Conservation (phyloP, 2,329 filamentous ascomycete species). For the Aureobasidium sp. region DNA sequence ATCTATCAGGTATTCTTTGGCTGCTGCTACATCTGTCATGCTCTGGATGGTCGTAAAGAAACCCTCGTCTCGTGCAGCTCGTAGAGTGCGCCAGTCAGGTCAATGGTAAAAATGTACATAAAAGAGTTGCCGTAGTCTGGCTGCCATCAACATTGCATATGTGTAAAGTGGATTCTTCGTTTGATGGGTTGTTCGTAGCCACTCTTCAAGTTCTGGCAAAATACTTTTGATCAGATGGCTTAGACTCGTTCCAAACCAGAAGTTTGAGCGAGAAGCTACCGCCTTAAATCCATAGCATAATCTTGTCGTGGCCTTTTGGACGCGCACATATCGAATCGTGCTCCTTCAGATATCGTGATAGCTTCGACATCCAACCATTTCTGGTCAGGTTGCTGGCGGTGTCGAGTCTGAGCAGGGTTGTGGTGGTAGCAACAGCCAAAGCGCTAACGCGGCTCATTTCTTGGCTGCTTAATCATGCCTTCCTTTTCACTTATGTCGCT, state of each 20-base stretch:
- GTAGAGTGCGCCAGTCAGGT: slow-evolving; percentile 21
- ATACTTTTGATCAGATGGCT: too few species aligned
- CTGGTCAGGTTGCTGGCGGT: neutral
- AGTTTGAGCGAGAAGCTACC: neutral
- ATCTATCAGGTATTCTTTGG: slow-evolving; percentile 71
- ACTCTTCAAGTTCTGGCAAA: neutral
- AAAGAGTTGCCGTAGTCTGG: neutral
- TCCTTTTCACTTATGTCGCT: neutral
- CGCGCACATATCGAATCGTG: neutral
- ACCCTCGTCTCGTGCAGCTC: slow-evolving; percentile 53
- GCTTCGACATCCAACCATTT: neutral
- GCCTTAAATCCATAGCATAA: neutral
- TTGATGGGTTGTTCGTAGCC: neutral
- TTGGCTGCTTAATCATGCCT: neutral
- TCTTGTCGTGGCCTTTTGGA: neutral
- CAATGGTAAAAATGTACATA: slow-evolving; percentile 26
- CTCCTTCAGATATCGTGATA: neutral
- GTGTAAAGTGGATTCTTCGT: too few species aligned
- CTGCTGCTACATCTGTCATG: slow-evolving; percentile 84
- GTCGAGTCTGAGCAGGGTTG: neutral
- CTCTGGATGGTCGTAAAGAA: slow-evolving; percentile 92
- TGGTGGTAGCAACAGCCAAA: neutral
- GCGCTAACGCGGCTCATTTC: neutral
- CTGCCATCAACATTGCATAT: neutral
- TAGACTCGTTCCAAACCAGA: neutral